Evolutionary conservation across 305 asterid species (phyloP).

Genomic region (Andrographis paniculata): DNA sequence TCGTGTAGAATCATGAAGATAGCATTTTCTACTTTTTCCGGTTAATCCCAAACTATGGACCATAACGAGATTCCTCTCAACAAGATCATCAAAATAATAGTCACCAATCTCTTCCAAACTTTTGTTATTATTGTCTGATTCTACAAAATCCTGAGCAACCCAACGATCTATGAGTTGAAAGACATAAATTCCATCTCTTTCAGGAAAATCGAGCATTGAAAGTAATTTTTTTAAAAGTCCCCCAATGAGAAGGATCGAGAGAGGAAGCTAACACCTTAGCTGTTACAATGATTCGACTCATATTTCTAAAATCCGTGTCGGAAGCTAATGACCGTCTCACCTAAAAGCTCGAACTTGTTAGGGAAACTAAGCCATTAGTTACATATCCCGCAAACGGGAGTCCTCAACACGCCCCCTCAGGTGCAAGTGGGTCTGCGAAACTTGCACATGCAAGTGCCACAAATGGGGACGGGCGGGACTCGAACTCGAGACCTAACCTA

Average conservation of each 20-base stretch:
- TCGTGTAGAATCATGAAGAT: constrained; percentile 7
- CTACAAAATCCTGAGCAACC: background rate
- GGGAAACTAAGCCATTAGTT: too few species aligned
- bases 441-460: too few species aligned
- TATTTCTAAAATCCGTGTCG: too few species aligned
- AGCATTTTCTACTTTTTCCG: background rate
- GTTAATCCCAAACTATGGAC: background rate
- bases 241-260: background rate
- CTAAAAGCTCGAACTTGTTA: too few species aligned
- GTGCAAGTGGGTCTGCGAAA: too few species aligned
- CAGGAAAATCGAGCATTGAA: background rate
- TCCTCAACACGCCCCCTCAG: too few species aligned
- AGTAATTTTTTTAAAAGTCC: background rate
- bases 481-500: too few species aligned
- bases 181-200: background rate
- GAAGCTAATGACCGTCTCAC: too few species aligned
- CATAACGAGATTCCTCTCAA: background rate
- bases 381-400: too few species aligned
- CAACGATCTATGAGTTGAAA: background rate
- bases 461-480: too few species aligned
- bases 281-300: background rate
- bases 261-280: background rate
- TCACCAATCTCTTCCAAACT: constrained; percentile 1
- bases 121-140: background rate
- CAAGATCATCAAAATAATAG: background rate